A percentile compares a stretch with the other conserved stretches of the same genome.
Evolutionary conservation across 2,329 filamentous ascomycete genomes (phyloP).

Genomic region (Venturiaceae sp.): DNA sequence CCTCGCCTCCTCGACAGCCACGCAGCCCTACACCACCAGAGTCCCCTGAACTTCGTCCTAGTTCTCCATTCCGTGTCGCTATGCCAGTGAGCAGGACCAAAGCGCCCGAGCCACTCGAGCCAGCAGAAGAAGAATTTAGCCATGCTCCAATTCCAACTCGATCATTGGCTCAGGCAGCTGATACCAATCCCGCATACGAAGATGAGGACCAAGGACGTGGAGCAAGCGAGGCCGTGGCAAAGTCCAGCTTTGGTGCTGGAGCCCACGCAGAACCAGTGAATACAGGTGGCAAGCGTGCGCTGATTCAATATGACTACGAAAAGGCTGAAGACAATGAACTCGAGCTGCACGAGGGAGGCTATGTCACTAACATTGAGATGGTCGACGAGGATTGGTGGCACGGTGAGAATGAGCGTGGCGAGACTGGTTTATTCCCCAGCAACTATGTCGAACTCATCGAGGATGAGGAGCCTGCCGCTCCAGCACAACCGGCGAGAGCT

Average conservation of each 20-base stretch:
- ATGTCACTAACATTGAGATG: slow-evolving; percentile 88
- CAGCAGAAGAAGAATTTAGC: slow-evolving; percentile 37
- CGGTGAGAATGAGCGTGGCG: slow-evolving; percentile 76
- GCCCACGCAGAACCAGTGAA: slow-evolving; percentile 26
- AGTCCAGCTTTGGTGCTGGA: slow-evolving; percentile 32
- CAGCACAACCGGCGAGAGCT: slow-evolving; percentile 25
- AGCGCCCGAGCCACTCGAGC: slow-evolving; percentile 37
- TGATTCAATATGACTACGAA: slow-evolving; percentile 91
- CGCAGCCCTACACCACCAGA: slow-evolving; percentile 35
- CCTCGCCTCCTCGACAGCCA: slow-evolving; percentile 28
- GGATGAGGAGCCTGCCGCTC: slow-evolving; percentile 37
- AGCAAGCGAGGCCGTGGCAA: slow-evolving; percentile 35
- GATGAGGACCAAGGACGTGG: slow-evolving; percentile 47
- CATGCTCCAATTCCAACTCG: slow-evolving; percentile 53
- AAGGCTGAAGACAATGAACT: slow-evolving; percentile 97
- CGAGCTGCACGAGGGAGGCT: slow-evolving; percentile 78
- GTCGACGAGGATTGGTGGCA: slow-evolving; percentile 99
- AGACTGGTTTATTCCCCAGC: slow-evolving; percentile 86
- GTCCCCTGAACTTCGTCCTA: slow-evolving; percentile 32
- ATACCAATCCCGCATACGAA: slow-evolving; percentile 54
- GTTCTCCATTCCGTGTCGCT: slow-evolving; percentile 75
- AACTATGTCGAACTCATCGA: slow-evolving; percentile 90
- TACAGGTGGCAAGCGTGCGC: slow-evolving; percentile 56
- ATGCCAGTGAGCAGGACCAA: slow-evolving; percentile 67
- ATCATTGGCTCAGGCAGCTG: slow-evolving; percentile 51